Conservation (phyloP, 257 asterid genomes). For the Fraxinus americana region DNA sequence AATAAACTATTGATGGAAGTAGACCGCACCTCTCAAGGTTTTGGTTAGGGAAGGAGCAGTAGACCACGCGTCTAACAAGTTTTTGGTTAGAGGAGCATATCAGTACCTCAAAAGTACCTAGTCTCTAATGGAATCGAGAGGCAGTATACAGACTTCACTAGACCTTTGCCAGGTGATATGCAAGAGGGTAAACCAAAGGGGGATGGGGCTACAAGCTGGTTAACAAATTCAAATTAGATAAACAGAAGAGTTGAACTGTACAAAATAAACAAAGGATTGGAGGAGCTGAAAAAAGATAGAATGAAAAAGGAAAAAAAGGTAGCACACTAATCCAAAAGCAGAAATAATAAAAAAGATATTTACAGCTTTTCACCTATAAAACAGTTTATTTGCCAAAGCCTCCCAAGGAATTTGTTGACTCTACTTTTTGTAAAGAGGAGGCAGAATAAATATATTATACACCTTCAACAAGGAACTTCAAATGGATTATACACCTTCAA, state of each 20-base stretch:
- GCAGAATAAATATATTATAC: constrained; percentile 62
- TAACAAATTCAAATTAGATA: constrained; percentile 46
- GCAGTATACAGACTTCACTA: too few species aligned
- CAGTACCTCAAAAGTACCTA: too few species aligned
- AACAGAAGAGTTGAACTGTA: constrained; percentile 45
- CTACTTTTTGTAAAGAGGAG: constrained; percentile 32
- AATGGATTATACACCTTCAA: constrained; percentile 49
- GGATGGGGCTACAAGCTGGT: neutral
- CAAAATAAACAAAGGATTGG: constrained; percentile 49
- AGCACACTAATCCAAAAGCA: constrained; percentile 27
- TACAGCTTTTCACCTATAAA: constrained; percentile 72
- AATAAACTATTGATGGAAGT: too few species aligned
- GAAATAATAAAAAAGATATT: constrained; percentile 42
- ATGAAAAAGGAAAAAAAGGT: neutral
- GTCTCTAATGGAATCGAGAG: too few species aligned
- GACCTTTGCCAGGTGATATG: too few species aligned
- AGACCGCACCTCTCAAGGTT: too few species aligned
- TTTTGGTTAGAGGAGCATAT: too few species aligned
- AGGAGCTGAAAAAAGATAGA: constrained; percentile 8
- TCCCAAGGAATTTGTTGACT: constrained; percentile 41
- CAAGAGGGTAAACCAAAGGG: too few species aligned
- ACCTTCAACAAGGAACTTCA: constrained; percentile 32
- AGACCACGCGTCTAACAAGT: too few species aligned
- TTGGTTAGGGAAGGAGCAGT: too few species aligned
- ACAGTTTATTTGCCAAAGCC: constrained; percentile 78